These are phyloP conservation scores for Schizochytrium sp. DNA, from an alignment of 108 stramenopile genomes.

Conservation along the genomic window DNA sequence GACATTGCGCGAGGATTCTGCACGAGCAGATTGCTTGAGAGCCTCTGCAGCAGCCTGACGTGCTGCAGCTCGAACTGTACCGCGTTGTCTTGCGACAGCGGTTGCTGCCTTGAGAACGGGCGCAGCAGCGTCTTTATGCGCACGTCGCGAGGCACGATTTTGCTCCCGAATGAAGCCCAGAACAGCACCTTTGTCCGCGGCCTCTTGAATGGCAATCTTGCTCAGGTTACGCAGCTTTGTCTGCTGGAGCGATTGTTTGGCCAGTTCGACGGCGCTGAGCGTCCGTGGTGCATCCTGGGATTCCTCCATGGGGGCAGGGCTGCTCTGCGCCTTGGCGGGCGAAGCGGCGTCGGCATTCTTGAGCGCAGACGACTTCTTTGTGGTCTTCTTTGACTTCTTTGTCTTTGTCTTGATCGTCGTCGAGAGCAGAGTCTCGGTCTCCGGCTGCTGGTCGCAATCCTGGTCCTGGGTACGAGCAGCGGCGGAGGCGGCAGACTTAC, in stretches of 20 bases:
- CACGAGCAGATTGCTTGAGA: neutral
- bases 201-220: neutral
- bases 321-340: no score
- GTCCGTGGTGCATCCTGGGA: no score
- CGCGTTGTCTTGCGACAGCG: neutral
- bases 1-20: neutral
- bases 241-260: neutral
- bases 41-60: neutral
- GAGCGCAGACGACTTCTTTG: no score
- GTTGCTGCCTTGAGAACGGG: neutral
- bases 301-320: no score
- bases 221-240: neutral
- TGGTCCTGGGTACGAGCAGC: no score
- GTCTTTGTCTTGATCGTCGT: no score
- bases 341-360: no score
- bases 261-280: neutral
- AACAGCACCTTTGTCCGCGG: neutral
- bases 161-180: neutral
- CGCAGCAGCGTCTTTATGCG: neutral
- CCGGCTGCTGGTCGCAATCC: no score
- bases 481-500: neutral
- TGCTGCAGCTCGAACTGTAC: neutral
- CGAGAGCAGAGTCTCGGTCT: no score
- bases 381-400: no score
- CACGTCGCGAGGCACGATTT: neutral